Evolutionary conservation across 106 monocot species (phyloP).

Genomic region (Apostasia shenzhenica): DNA sequence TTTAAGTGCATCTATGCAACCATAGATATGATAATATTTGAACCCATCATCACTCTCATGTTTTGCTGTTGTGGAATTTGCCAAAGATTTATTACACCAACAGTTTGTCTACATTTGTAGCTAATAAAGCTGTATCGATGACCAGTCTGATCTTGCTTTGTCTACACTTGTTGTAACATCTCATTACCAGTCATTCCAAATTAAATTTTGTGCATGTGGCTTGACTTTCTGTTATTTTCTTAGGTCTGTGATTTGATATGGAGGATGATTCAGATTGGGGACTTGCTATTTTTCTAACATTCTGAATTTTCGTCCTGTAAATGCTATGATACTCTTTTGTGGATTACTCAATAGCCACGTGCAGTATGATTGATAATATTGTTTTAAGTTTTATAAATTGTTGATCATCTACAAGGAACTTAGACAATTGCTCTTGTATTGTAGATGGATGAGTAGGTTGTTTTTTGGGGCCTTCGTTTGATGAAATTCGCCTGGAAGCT

Average conservation of each 20-base stretch:
- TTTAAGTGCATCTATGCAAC: too few species aligned
- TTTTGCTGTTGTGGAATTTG: too few species aligned
- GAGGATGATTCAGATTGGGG: conserved; percentile 16
- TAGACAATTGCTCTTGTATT: conserved; percentile 26
- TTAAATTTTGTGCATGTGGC: too few species aligned
- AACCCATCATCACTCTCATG: too few species aligned
- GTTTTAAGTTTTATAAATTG: too few species aligned
- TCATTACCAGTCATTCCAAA: too few species aligned
- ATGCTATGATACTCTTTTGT: not conserved
- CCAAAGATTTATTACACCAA: too few species aligned
- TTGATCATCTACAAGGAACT: conserved; percentile 1
- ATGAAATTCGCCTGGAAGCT: conserved; percentile 6
- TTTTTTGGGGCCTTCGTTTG: not conserved
- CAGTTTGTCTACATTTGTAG: too few species aligned
- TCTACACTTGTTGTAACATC: too few species aligned
- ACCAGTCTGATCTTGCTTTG: too few species aligned
- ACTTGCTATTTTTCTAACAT: conserved; percentile 1
- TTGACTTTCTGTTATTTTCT: not conserved
- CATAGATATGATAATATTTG: too few species aligned
- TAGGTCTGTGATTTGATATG: conserved; percentile 33
- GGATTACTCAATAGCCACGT: not conserved
- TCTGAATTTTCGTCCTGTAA: not conserved
- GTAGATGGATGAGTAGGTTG: conserved; percentile 44
- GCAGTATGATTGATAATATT: not conserved
- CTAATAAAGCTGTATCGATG: too few species aligned